These are phyloP conservation scores for Zostera marina DNA, from an alignment of 116 monocot species.

Conservation along the genomic window DNA sequence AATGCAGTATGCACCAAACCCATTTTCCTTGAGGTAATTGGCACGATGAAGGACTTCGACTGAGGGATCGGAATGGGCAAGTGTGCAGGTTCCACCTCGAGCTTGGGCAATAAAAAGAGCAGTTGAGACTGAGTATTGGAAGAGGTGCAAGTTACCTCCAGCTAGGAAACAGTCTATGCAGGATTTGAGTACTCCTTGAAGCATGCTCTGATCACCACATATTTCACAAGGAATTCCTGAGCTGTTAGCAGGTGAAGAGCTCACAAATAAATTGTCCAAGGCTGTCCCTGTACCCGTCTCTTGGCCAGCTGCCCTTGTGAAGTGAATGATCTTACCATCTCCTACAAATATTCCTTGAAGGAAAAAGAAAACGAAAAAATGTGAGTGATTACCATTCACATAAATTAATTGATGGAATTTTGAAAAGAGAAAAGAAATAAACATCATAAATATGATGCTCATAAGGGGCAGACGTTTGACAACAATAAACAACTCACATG, in stretches of 20 bases:
- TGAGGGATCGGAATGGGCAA: conserved; percentile 41
- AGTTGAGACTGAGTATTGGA: conserved; percentile 42
- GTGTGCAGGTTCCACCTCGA: conserved; percentile 83
- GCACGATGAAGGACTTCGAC: conserved; percentile 51
- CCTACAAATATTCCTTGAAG: conserved; percentile 61
- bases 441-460: too few species aligned
- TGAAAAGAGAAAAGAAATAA: too few species aligned
- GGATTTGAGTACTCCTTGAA: conserved; percentile 55
- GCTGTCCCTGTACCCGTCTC: conserved; percentile 78
- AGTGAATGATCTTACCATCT: conserved; percentile 64
- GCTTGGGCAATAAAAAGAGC: conserved; percentile 66
- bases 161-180: conserved; percentile 78
- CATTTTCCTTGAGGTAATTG: conserved; percentile 41
- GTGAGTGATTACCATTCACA: neutral
- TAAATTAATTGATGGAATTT: too few species aligned
- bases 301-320: conserved; percentile 61
- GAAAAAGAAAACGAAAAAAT: neutral
- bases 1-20: conserved; percentile 58
- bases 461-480: too few species aligned
- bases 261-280: conserved; percentile 33
- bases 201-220: conserved; percentile 50
- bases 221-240: conserved; percentile 20
- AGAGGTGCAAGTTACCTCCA: conserved; percentile 50
- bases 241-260: conserved; percentile 33
- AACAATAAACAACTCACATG: too few species aligned